Evolutionary conservation across 352 stramenopile species (phyloP), one percentile per base, ranked within the genome.

Genomic region (Globisporangium mamillatum): DNA sequence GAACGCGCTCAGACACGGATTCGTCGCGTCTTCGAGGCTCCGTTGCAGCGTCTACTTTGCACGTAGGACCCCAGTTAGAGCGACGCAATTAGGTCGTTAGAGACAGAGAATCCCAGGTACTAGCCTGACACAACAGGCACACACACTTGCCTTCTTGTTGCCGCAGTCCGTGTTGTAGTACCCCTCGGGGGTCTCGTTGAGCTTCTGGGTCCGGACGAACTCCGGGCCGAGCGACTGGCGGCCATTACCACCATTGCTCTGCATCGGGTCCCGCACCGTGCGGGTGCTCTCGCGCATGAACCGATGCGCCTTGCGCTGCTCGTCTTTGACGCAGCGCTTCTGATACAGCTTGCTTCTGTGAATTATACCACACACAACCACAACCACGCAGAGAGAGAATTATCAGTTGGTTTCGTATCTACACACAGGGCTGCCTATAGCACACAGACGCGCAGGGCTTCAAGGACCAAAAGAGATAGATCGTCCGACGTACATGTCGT

Each of bases 111-210:
- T 22, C 1, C 44, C 44, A 22, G 41, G 41, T 20, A 48, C 41
- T 48, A 20, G 4, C 4, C 41, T 6, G 16, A n/a, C 41, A 6
- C 22, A 25, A 18, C n/a, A 57, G 10, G 67, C 25, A 52, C 1
- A 52, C 2, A 25, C 22, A 80, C 75, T 48, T 48, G 41, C 44
- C 72, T 89, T 90, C 24, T 91, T 88, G 32, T 72, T 68, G 2
- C 82, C 82, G 24, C 79, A 85, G 69, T 92, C 80, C 20, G 82
- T 90, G 65, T 89, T 81, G 72, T 89, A 90, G 12, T 82, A 73
- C 0, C 69, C 73, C n/a, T 91, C 82, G 1, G 84, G 81, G 14
- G 78, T 79, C 48, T 74, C 70, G 6, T 81, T 89, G 54, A 89
- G 60, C 32, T 76, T 78, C 29, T 84, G 74, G 27, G 77, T 67